These are phyloP conservation scores for Arthrobotrys iridis DNA, from an alignment of 2,329 filamentous ascomycete genomes.

Conservation along the genomic window DNA sequence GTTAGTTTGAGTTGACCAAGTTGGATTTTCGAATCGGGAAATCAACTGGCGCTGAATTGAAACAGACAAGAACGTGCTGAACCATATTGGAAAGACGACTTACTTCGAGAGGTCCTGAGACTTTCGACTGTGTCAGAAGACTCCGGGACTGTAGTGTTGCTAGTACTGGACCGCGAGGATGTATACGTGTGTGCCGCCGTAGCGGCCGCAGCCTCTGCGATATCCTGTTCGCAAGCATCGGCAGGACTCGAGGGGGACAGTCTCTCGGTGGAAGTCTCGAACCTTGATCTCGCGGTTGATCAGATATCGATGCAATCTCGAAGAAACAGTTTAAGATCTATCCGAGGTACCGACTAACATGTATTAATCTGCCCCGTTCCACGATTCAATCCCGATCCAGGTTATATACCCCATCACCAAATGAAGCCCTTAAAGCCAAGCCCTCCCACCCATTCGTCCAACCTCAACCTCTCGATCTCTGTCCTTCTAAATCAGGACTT, in stretches of 20 bases:
- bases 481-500: slow-evolving; percentile 42
- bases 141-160: slow-evolving; percentile 12
- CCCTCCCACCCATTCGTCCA: slow-evolving; percentile 11
- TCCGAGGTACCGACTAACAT: not conserved
- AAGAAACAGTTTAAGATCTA: not conserved
- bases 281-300: not conserved
- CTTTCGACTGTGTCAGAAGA: slow-evolving; percentile 40
- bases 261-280: not conserved
- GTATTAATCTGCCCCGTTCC: not conserved
- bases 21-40: slow-evolving; percentile 3
- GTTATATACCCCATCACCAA: not conserved
- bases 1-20: slow-evolving; percentile 12
- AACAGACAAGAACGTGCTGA: not conserved
- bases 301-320: not conserved
- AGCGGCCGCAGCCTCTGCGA: slow-evolving; percentile 4
- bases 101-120: slow-evolving; percentile 44
- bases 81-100: too few species aligned
- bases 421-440: too few species aligned
- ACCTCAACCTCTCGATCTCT: not conserved
- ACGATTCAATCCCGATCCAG: not conserved
- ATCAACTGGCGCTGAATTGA: not conserved
- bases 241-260: not conserved
- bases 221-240: slow-evolving; percentile 31
- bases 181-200: not conserved
- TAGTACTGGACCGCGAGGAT: not conserved